phyloP scores from a whole-genome alignment of 768 basidiomycete genomes.

The Collybia sordida region DNA sequence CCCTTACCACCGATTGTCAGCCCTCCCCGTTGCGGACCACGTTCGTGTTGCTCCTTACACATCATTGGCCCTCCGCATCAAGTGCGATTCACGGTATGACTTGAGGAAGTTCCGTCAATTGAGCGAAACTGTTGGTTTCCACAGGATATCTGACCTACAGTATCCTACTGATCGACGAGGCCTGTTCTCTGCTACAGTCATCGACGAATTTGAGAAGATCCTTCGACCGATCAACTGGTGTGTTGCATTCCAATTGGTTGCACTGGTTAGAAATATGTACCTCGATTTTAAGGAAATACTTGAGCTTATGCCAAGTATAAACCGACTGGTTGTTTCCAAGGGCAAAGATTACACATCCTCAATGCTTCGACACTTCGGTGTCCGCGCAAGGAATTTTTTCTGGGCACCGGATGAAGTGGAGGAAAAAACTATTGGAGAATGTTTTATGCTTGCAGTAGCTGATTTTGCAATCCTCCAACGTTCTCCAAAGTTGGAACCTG shows the following conservation, averaged over 20 bases:
- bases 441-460: slow-evolving; percentile 25
- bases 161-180: slow-evolving; percentile 38
- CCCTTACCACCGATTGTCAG: slow-evolving; percentile 35
- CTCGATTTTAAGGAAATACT: slow-evolving; percentile 56
- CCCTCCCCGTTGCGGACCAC: slow-evolving; percentile 41
- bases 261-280: slow-evolving; percentile 33
- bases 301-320: slow-evolving; percentile 34
- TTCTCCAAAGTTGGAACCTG: slow-evolving; percentile 22
- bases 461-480: slow-evolving; percentile 20
- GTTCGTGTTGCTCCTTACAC: slow-evolving; percentile 47
- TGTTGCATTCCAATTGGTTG: slow-evolving; percentile 63
- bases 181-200: slow-evolving; percentile 40
- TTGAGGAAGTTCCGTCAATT: slow-evolving; percentile 38
- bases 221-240: slow-evolving; percentile 40
- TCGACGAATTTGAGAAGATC: slow-evolving; percentile 30
- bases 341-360: slow-evolving; percentile 34
- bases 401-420: slow-evolving; percentile 24
- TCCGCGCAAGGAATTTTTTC: slow-evolving; percentile 21
- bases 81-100: slow-evolving; percentile 35
- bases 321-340: slow-evolving; percentile 21
- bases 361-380: slow-evolving; percentile 40
- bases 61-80: slow-evolving; percentile 51
- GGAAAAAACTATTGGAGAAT: slow-evolving; percentile 23
- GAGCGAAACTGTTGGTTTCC: slow-evolving; percentile 36
- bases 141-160: slow-evolving; percentile 30